Percentiles rank a stretch among this genome's conserved stretches.
Conservation (phyloP, 306 rosid species). For the Alnus rubra region DNA sequence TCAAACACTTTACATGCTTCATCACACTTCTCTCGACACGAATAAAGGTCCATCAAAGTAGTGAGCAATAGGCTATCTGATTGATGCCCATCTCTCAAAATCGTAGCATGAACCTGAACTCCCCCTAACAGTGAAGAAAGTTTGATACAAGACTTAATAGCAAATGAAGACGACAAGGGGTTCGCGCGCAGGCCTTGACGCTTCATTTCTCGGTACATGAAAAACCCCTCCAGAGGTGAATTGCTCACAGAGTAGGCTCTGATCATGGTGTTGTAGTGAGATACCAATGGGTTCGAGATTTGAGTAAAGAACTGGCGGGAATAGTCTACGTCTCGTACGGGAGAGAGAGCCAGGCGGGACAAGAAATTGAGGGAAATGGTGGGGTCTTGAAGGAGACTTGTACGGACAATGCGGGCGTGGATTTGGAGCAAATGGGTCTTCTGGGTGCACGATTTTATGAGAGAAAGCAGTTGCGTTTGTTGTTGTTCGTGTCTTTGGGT, state of each 20-base stretch:
- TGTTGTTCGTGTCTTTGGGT: slow-evolving; percentile 18
- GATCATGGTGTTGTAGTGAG: slow-evolving; percentile 66
- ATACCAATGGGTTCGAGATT: slow-evolving; percentile 37
- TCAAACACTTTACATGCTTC: slow-evolving; percentile 78
- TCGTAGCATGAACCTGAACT: slow-evolving; percentile 63
- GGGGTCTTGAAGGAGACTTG: slow-evolving; percentile 50
- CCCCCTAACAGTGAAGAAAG: slow-evolving; percentile 48
- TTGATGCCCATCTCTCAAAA: slow-evolving; percentile 68
- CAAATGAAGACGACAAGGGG: slow-evolving; percentile 64
- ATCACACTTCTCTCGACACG: slow-evolving; percentile 41
- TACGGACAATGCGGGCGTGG: slow-evolving; percentile 64
- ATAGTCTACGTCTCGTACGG: slow-evolving; percentile 46
- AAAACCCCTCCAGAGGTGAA: slow-evolving; percentile 57
- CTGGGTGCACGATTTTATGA: slow-evolving; percentile 48
- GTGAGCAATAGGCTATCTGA: slow-evolving; percentile 67
- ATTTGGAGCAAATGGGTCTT: slow-evolving; percentile 66
- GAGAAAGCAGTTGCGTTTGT: slow-evolving; percentile 29
- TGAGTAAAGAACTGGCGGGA: slow-evolving; percentile 56
- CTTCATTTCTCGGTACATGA: slow-evolving; percentile 53
- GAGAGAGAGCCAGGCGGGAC: slow-evolving; percentile 54
- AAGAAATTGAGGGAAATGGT: slow-evolving; percentile 55
- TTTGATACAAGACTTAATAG: slow-evolving; percentile 58
- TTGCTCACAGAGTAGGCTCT: slow-evolving; percentile 59
- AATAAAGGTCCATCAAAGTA: slow-evolving; percentile 64
- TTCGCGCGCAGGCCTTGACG: slow-evolving; percentile 44